Base-by-base conservation (phyloP, 1,284 basidiomycete species). In the Vanrija sp. region DNA sequence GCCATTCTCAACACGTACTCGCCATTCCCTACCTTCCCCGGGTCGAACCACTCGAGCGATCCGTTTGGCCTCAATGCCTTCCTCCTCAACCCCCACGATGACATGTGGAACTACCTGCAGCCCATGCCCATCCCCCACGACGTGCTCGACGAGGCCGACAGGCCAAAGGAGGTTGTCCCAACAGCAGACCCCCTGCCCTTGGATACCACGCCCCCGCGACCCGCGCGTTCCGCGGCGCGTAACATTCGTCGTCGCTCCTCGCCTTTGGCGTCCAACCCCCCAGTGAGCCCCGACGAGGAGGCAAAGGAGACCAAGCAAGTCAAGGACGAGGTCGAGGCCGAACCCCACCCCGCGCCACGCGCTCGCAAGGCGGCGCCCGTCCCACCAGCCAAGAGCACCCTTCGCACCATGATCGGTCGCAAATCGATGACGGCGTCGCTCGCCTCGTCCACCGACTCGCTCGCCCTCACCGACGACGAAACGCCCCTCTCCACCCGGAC, bases 41-140 rank as follows among this genome's bases (percentile, higher is more conserved):
- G 60, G 20, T 51, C 58, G 14, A 18, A 22, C 10, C 48, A 53
- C 37, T 50, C 56, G 5, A 24, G 58, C 3, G 72, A 75, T 54
- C 71, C 72, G 0, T 68, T 68, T 45, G 66, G 65, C 4, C 56
- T 75, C 6, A 66, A 75, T 47, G 61, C 63, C 1, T 75, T 59
- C 81, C 64, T 75, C 1, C 57, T 75, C 3, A 63, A 65, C 45
- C 71, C 72, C 15, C 59, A 61, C 14, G 70, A 72, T 43, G 49
- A 57, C 6, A 45, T 65, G 9, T 75, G 70, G 69, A 45, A 60
- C 10, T 71, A 69, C 54, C 51, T 69, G 39, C 54, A 63, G 36
- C 63, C 66, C 5, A 39, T 53, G 12, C 60, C 54, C n/a, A 19
- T 53, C 14, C 41, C 51, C 6, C 39, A 46, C n/a, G 52, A 56